These are phyloP conservation scores for Begonia loranthoides DNA, from an alignment of 306 rosid species.

Conservation along the genomic window DNA sequence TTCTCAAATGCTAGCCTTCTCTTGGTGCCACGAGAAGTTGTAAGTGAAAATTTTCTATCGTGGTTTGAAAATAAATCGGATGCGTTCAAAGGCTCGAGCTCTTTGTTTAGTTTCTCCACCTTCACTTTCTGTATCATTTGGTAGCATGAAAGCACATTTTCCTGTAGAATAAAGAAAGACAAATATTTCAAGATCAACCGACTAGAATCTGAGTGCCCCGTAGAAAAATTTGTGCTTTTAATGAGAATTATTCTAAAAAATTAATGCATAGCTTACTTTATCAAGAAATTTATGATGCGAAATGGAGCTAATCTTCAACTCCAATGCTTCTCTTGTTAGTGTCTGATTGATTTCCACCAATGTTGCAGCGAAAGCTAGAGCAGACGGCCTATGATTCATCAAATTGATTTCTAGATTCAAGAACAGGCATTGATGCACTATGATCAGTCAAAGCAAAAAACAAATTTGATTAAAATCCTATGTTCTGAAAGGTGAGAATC, in stretches of 20 bases:
- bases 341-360: constrained; percentile 39
- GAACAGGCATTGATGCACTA: not conserved
- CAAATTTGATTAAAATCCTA: not conserved
- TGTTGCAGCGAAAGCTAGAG: constrained; percentile 60
- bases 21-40: constrained; percentile 25
- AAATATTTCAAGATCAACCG: not conserved
- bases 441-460: not conserved
- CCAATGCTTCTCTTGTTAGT: constrained; percentile 35
- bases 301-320: constrained; percentile 41
- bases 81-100: constrained; percentile 13
- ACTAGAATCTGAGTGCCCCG: not conserved
- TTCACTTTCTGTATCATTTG: constrained; percentile 34
- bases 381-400: constrained; percentile 55
- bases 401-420: constrained; percentile 43
- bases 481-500: not conserved
- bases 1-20: constrained; percentile 41
- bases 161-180: constrained; percentile 22
- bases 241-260: too few relatives aligned
- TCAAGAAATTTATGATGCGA: constrained; percentile 25
- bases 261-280: constrained; percentile 29
- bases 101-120: constrained; percentile 20
- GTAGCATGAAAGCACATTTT: constrained; percentile 37
- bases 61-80: constrained; percentile 18
- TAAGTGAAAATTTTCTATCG: constrained; percentile 20
- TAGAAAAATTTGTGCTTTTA: not conserved